These are phyloP conservation scores for Rhododendron vialii DNA, from an alignment of 148 eudicot species.

Conservation along the genomic window DNA sequence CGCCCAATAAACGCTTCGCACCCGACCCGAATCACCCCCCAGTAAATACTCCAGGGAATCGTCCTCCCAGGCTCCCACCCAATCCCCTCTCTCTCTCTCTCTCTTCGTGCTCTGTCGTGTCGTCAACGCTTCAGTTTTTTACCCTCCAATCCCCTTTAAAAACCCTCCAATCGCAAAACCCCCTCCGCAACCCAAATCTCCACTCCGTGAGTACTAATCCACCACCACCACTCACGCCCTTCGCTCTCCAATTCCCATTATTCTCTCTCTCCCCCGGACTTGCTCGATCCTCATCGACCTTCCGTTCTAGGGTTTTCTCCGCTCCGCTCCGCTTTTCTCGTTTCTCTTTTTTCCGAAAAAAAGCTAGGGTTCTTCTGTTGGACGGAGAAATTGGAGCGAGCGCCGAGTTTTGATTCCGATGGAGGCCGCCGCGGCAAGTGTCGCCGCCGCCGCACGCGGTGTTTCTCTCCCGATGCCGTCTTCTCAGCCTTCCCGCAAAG, in stretches of 20 bases:
- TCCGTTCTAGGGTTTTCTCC: neutral
- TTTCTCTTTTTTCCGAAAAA: neutral
- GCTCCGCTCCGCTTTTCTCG: neutral
- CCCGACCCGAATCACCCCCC: neutral
- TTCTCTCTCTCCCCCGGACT: neutral
- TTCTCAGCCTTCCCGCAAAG: constrained; percentile 57
- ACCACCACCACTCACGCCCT: neutral
- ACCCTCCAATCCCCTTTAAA: neutral
- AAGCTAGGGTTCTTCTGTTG: constrained; percentile 14
- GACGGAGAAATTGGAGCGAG: constrained; percentile 9
- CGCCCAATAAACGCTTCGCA: neutral
- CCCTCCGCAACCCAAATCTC: neutral
- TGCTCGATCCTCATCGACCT: neutral
- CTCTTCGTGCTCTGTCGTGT: neutral
- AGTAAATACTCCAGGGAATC: neutral
- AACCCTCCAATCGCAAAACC: constrained; percentile 11
- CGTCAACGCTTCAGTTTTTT: neutral
- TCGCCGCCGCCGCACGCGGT: constrained; percentile 44
- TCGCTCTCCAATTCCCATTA: neutral
- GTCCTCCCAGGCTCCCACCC: neutral
- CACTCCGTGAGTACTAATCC: neutral
- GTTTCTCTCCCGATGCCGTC: constrained; percentile 39
- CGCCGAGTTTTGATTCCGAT: constrained; percentile 19
- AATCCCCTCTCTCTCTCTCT: neutral
- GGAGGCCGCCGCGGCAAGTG: constrained; percentile 66